Conservation (phyloP, 805 yeast species). For the Scheffersomyces stipitis region DNA sequence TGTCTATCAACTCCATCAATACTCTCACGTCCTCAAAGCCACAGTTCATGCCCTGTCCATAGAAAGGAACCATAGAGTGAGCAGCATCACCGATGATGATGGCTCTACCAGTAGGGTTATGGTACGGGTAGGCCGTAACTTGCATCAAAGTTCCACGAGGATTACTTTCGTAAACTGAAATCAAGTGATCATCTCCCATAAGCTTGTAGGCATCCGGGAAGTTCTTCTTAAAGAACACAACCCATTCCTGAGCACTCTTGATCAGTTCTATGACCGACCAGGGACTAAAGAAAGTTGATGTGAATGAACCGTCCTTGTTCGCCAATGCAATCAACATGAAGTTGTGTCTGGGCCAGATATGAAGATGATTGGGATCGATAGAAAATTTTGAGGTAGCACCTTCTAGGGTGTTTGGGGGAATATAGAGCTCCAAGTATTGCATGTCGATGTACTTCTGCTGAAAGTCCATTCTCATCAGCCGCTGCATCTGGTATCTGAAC, state of each 20-base stretch:
- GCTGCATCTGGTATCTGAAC: slow-evolving; percentile 67
- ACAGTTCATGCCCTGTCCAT: slow-evolving; percentile 96
- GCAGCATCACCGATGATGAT: slow-evolving; percentile 90
- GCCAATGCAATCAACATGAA: slow-evolving; percentile 91
- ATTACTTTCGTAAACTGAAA: slow-evolving; percentile 50
- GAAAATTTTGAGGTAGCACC: slow-evolving; percentile 33
- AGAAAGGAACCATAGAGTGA: slow-evolving; percentile 97
- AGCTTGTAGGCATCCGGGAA: slow-evolving; percentile 75
- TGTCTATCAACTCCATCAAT: slow-evolving; percentile 51
- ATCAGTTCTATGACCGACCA: slow-evolving; percentile 62
- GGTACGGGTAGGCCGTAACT: slow-evolving; percentile 67
- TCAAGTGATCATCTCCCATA: slow-evolving; percentile 59
- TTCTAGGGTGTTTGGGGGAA: slow-evolving; percentile 49
- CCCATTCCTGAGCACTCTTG: slow-evolving; percentile 42
- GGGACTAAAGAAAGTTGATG: slow-evolving; percentile 86
- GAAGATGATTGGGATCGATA: slow-evolving; percentile 74
- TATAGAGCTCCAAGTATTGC: slow-evolving; percentile 76
- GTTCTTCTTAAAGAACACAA: slow-evolving; percentile 53
- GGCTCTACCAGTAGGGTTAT: slow-evolving; percentile 56
- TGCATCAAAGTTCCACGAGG: slow-evolving; percentile 83
- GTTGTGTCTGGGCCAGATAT: slow-evolving; percentile 88
- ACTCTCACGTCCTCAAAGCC: slow-evolving; percentile 89
- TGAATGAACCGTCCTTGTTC: slow-evolving; percentile 81
- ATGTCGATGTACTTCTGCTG: slow-evolving; percentile 79
- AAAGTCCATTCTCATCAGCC: slow-evolving; percentile 64